Evolutionary conservation across 2,329 filamentous ascomycete species (phyloP), one percentile per base, ranked within the genome.

Genomic region (Alternaria postmessia): DNA sequence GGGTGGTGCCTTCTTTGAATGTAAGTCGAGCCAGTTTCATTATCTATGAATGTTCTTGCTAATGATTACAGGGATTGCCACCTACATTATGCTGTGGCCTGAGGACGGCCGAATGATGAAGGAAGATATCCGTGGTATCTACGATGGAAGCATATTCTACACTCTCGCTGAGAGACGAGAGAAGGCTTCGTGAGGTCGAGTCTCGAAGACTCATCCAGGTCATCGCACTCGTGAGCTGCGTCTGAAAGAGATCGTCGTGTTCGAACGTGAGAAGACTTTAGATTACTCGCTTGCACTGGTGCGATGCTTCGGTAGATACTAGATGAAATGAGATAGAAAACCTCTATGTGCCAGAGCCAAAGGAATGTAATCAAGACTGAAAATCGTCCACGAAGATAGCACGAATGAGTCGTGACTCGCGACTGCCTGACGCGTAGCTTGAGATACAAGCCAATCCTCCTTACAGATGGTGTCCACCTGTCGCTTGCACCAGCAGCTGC

Each of bases 81-180:
- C 83, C 0, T 86, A 84, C 56, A 67, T 87, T 9, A 75, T 88
- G 49, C 74, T 87, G 5, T 84, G 82, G 82, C 85, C 86, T 0
- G 80, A 82, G 36, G 84, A 88, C 67, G 86, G 86, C 0, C 77
- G 78, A 49, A 81, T 88, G 75, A 80, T 75, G 68, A 88, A 88
- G 73, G 85, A 88, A 42, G 86, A 88, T 54, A 79, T 86, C 11
- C 71, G 84, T 20, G 69, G 80, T 11, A 75, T 86, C 7, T 86
- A 82, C 64, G 83, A 86, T 68, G 84, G 85, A 6, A 84, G 83
- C 67, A 78, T 85, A 43, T 86, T 84, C 62, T 82, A 83, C 32
- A 65, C 51, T 7, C 64, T 72, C 49, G 71, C 72, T 2, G 70
- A 57, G 41, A 61, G 48, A 44, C 58, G 58, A 16, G 53, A 61